Evolutionary conservation across 2,329 filamentous ascomycete species (phyloP).

Genomic region (Colletotrichum spinosum): DNA sequence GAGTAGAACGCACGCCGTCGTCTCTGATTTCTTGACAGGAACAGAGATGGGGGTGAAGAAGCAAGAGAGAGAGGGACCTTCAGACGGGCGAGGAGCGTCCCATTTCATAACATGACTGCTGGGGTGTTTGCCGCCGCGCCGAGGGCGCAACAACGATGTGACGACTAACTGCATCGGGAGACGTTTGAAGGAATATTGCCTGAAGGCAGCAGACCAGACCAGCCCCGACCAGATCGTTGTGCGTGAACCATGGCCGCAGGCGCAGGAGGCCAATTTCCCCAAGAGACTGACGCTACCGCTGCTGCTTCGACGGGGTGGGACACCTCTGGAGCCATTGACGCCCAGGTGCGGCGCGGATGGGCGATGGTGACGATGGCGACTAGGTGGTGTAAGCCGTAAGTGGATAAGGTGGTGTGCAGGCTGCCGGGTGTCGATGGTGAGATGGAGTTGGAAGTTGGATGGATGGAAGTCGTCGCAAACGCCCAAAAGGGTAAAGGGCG

Average conservation of each 20-base stretch:
- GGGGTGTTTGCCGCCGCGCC: neutral
- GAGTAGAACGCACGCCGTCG: constrained; percentile 29
- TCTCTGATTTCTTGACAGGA: constrained; percentile 36
- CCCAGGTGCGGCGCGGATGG: constrained; percentile 5
- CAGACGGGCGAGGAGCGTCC: neutral
- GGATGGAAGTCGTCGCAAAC: neutral
- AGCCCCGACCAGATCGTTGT: neutral
- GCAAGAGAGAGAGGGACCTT: neutral
- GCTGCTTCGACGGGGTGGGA: neutral
- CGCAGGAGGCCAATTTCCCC: constrained; percentile 28
- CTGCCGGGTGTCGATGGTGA: constrained; percentile 22
- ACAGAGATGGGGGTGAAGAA: constrained; percentile 22
- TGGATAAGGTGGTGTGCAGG: constrained; percentile 5
- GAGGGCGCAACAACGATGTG: neutral
- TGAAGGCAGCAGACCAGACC: neutral
- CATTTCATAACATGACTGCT: constrained; percentile 20
- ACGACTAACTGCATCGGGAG: constrained; percentile 25
- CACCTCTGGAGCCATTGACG: constrained; percentile 4
- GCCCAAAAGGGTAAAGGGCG: constrained; percentile 17
- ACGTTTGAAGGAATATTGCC: constrained; percentile 3
- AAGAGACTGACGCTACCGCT: neutral
- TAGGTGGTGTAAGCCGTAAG: neutral
- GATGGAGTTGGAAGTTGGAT: neutral
- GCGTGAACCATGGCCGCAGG: constrained; percentile 13
- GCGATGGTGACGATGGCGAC: constrained; percentile 11